phyloP scores from a whole-genome alignment of 345 rosid species.

The Gossypium raimondii region DNA sequence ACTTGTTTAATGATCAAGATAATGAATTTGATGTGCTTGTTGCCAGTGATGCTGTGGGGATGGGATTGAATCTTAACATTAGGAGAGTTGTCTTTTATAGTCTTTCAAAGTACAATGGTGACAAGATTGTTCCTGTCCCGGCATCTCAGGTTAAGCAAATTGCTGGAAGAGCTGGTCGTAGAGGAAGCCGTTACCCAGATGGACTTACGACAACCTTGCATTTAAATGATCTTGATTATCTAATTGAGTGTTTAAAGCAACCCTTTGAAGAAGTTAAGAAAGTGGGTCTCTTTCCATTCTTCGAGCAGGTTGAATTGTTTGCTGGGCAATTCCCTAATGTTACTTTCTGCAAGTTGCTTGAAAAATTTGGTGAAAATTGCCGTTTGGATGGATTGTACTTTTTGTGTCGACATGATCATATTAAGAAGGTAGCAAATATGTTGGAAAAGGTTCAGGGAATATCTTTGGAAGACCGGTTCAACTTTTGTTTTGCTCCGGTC shows the following conservation, averaged over 20 bases:
- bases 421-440: slow-evolving; percentile 94
- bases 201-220: slow-evolving; percentile 82
- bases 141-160: slow-evolving; percentile 93
- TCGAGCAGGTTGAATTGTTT: slow-evolving; percentile 89
- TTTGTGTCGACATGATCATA: slow-evolving; percentile 72
- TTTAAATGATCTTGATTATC: slow-evolving; percentile 63
- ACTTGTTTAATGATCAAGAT: slow-evolving; percentile 76
- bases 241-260: slow-evolving; percentile 78
- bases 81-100: slow-evolving; percentile 78
- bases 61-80: slow-evolving; percentile 93
- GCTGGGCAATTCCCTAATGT: slow-evolving; percentile 59
- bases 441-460: slow-evolving; percentile 73
- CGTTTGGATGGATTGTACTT: slow-evolving; percentile 83
- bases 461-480: slow-evolving; percentile 82
- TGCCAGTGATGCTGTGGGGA: slow-evolving; percentile 96
- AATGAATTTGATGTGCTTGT: slow-evolving; percentile 90
- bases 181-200: slow-evolving; percentile 86
- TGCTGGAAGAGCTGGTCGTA: slow-evolving; percentile 94
- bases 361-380: slow-evolving; percentile 71
- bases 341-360: slow-evolving; percentile 59
- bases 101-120: slow-evolving; percentile 79
- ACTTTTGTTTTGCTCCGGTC: slow-evolving; percentile 95
- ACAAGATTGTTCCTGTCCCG: slow-evolving; percentile 72
- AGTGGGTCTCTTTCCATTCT: slow-evolving; percentile 88
- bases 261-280: slow-evolving; percentile 77